Evolutionary conservation across 805 yeast species (phyloP).

Genomic region (Spathaspora arborariae): DNA sequence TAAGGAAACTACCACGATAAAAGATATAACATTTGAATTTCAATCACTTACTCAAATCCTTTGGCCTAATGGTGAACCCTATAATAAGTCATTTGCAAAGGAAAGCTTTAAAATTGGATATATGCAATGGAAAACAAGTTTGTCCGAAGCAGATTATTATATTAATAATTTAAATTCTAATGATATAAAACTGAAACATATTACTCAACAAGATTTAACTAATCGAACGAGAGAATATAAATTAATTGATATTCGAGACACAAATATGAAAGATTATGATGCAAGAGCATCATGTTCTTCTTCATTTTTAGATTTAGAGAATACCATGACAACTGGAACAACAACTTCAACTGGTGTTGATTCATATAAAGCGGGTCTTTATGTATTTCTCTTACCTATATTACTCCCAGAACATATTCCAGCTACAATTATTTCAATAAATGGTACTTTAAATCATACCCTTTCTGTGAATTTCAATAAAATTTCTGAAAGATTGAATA

Average conservation of each 20-base stretch:
- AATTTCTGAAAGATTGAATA: conserved; percentile 27
- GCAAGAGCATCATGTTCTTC: conserved; percentile 1
- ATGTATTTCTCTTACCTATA: conserved; percentile 63
- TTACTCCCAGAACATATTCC: conserved; percentile 61
- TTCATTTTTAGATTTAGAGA: not conserved
- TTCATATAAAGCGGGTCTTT: conserved; percentile 58
- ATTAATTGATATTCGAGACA: conserved; percentile 12
- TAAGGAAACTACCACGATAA: conserved; percentile 32
- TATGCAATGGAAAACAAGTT: conserved; percentile 42
- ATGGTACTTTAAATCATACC: conserved; percentile 45
- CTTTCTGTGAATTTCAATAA: conserved; percentile 38
- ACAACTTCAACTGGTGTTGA: not conserved
- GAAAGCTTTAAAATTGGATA: conserved; percentile 49
- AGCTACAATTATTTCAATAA: conserved; percentile 51
- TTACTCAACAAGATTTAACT: conserved; percentile 43
- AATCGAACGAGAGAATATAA: conserved; percentile 32
- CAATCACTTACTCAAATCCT: conserved; percentile 40
- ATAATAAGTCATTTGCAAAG: conserved; percentile 37
- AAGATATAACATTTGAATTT: conserved; percentile 39
- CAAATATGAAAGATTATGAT: conserved; percentile 17
- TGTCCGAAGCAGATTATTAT: conserved; percentile 43
- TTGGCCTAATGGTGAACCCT: conserved; percentile 56
- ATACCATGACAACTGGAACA: not conserved
- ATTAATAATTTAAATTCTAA: conserved; percentile 39
- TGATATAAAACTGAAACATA: conserved; percentile 37